phyloP scores from a whole-genome alignment of 345 rosid species.

The Rhizophora apiculata region DNA sequence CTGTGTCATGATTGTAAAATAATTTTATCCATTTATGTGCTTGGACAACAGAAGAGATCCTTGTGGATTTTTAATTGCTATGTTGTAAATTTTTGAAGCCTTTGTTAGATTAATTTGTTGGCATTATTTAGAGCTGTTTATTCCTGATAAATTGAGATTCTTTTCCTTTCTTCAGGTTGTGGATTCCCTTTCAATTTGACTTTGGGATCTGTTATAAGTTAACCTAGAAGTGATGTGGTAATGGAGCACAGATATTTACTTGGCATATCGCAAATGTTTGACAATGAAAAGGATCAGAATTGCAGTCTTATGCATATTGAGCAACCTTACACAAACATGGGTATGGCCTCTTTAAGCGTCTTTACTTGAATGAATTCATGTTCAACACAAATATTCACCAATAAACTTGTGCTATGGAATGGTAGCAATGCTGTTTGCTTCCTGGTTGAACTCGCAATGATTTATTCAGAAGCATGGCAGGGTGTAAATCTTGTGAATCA shows the following conservation, averaged over 20 bases:
- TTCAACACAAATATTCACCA: too few relatives aligned
- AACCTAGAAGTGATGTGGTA: conserved; percentile 7
- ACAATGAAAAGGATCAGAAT: conserved; percentile 56
- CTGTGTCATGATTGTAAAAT: too few relatives aligned
- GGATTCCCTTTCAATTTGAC: conserved; percentile 15
- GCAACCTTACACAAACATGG: conserved; percentile 46
- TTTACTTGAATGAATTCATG: background rate
- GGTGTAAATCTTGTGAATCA: background rate
- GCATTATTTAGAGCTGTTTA: too few relatives aligned
- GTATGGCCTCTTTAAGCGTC: conserved; percentile 34
- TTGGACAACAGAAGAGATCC: too few relatives aligned
- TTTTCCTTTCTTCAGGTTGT: conserved; percentile 38
- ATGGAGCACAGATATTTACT: conserved; percentile 73
- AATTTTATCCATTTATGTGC: too few relatives aligned
- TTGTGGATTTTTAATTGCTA: too few relatives aligned
- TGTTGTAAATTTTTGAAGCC: too few relatives aligned
- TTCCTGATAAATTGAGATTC: background rate
- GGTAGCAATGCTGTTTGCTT: too few relatives aligned
- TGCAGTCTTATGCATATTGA: conserved; percentile 64
- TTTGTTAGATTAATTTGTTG: too few relatives aligned
- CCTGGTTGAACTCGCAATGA: background rate
- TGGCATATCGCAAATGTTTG: conserved; percentile 49
- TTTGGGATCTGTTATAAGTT: background rate
- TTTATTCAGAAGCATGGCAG: background rate
- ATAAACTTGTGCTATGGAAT: too few relatives aligned